Base-by-base conservation (phyloP, 2,329 filamentous ascomycete species). In the Cytospora piceicola region DNA sequence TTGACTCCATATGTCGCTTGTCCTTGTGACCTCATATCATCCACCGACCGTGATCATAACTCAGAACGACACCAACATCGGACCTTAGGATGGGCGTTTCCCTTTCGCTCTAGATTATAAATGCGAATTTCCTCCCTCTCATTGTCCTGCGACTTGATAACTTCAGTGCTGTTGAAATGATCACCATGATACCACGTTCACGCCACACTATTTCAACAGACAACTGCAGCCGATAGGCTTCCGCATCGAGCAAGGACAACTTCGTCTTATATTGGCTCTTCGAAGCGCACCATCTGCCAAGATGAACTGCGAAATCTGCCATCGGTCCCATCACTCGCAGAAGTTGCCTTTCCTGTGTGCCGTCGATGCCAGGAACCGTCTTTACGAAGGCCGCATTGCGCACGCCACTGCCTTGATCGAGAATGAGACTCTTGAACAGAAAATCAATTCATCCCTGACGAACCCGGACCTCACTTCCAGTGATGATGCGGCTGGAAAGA, bases 241-340 rank as follows among this genome's bases (percentile, higher is more conserved):
- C 46, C 24, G 55, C 14, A 22, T 57, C 29, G 55, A 32, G 36
- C 29, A 32, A 32, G 36, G 27, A 29, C 49, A 22, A 12, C 20
- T 7, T 12, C 3, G 15, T 42, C 36, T 6, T 12, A 42, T 34
- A 29, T 34, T 22, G 36, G 14, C 67, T 63, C 39, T 49, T 72
- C 70, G 8, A 61, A 59, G 46, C 53, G 30, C 49, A n/a, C 17
- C 29, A 32, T 22, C 30, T 39, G 32, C 56, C 76, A 78, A 73
- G 67, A 91, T 92, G 88, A 86, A 85, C 73, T 93, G 90, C 80
- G 83, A 88, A 75, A 85, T 91, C 75, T 93, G 90, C 76, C 79
- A 81, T 75, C 81, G 85, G 72, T 75, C 79, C 72, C 80, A 85
- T 76, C 81, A 84, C 69, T 71, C 81, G n/a, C 78, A 81, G 69